A percentile compares a stretch with the other conserved stretches of the same genome.
Conservation (phyloP, 495 filamentous ascomycete genomes). For the Daldinia vernicosa region DNA sequence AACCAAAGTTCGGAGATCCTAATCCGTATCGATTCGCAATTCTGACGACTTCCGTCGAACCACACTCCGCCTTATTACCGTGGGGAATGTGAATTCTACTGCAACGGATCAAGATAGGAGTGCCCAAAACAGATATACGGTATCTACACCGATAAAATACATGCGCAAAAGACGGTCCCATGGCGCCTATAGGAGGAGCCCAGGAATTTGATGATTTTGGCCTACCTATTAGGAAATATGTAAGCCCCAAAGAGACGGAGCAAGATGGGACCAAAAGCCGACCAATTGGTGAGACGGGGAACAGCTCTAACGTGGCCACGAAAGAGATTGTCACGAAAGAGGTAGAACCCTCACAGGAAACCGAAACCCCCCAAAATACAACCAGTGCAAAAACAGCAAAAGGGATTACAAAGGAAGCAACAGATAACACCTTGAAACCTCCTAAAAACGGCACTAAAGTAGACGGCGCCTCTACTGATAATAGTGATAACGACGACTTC, state of each 20-base stretch:
- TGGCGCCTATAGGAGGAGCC: slow-evolving; percentile 49
- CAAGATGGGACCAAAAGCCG: slow-evolving; percentile 17
- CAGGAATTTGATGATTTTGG: slow-evolving; percentile 66
- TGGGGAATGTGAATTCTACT: slow-evolving; percentile 36
- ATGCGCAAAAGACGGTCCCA: slow-evolving; percentile 44
- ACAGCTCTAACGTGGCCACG: background rate
- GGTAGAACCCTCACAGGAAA: slow-evolving; percentile 26
- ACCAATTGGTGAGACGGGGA: slow-evolving; percentile 19
- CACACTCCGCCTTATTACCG: slow-evolving; percentile 39
- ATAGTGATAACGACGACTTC: slow-evolving; percentile 50
- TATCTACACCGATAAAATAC: slow-evolving; percentile 31
- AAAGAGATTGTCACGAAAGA: slow-evolving; percentile 18
- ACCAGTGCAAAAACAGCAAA: slow-evolving; percentile 6
- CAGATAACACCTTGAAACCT: slow-evolving; percentile 25
- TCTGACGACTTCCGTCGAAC: slow-evolving; percentile 30
- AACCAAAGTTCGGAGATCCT: slow-evolving; percentile 24
- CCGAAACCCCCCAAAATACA: slow-evolving; percentile 40
- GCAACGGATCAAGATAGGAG: slow-evolving; percentile 18
- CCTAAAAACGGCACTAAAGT: slow-evolving; percentile 16
- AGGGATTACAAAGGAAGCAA: slow-evolving; percentile 4
- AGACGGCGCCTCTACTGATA: slow-evolving; percentile 16
- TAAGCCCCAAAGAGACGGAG: slow-evolving; percentile 30
- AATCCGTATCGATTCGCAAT: slow-evolving; percentile 24
- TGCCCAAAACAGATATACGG: slow-evolving; percentile 3
- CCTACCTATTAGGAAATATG: slow-evolving; percentile 58